Base-by-base conservation (phyloP, 345 rosid genomes). In the Leavenworthia alabamica region DNA sequence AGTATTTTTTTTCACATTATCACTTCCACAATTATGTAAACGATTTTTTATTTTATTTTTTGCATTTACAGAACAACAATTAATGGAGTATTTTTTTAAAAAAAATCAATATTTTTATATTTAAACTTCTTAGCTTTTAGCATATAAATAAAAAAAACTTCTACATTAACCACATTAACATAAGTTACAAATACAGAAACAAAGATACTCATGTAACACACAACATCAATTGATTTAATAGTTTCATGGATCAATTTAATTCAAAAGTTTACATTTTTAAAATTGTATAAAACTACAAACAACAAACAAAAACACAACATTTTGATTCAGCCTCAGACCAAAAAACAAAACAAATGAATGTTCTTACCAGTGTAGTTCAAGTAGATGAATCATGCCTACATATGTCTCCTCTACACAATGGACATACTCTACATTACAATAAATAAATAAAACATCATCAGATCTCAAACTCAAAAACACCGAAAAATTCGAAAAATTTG, bases 331-430 rank as follows among this genome's bases (percentile, higher is more conserved):
- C 17, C 49, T 6, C n/a, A 22, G 23, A 47, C 67, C 3, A 62
- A 37, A 55, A 15, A 55, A 22, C 58, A 11, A 1, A 62, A n/a
- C n/a, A n/a, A n/a, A n/a, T 39, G 51, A 55, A 28, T 54, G 62
- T 55, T 47, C 15, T 55, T 62, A 56, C 78, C 73, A 86, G 55
- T 68, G 70, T 39, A 71, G 84, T 7, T 59, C 65, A 20, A 77
- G 50, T 61, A 73, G 75, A 67, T 28, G 73, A 42, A 61, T 76
- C 86, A 8, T 82, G 72, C 66, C 77, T 79, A 78, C 99, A 93
- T 27, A 93, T 80, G 75, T 93, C 91, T 13, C 97, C 97, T 0
- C 97, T 94, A 71, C 99, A 93, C 40, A 93, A 84, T 17, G 96
- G 99, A 63, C 99, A 93, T 33, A 93, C 97, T 83, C 99, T 93